Evolutionary conservation across 225 moss, liverwort and hornwort genomes (phyloP).

Genomic region (Sphagnum tenellum): DNA sequence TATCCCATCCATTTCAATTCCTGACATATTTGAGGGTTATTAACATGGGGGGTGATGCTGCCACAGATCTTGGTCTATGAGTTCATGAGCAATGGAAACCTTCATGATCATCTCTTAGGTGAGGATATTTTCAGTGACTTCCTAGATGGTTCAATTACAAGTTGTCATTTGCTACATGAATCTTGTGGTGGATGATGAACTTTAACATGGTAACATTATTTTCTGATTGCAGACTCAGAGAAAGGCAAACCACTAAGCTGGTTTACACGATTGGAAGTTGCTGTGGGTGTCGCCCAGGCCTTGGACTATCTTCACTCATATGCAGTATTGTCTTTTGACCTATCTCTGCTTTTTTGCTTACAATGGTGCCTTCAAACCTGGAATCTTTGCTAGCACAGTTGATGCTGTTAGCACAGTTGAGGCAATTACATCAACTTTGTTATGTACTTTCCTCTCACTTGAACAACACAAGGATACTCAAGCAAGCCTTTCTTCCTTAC

Average conservation of each 20-base stretch:
- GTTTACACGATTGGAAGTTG: slow-evolving; percentile 33
- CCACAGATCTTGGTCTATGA: slow-evolving; percentile 80
- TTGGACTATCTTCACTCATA: slow-evolving; percentile 49
- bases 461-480: slow-evolving; percentile 5
- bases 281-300: slow-evolving; percentile 51
- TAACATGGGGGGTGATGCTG: not conserved
- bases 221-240: not conserved
- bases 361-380: no score
- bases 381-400: no score
- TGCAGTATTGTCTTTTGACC: slow-evolving; percentile 16
- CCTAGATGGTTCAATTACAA: not conserved
- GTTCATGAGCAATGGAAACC: slow-evolving; percentile 77
- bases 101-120: slow-evolving; percentile 48
- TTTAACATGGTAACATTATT: not conserved
- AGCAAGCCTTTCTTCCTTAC: slow-evolving; percentile 27
- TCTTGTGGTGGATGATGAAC: not conserved
- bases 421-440: not conserved
- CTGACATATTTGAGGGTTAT: not conserved
- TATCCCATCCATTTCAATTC: not conserved
- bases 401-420: not conserved
- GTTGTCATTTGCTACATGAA: not conserved
- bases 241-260: slow-evolving; percentile 11
- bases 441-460: not conserved
- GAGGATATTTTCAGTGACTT: not conserved
- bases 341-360: no score